These are phyloP conservation scores for Paralagenidium karlingii DNA, from an alignment of 352 stramenopile genomes.

Conservation along the genomic window DNA sequence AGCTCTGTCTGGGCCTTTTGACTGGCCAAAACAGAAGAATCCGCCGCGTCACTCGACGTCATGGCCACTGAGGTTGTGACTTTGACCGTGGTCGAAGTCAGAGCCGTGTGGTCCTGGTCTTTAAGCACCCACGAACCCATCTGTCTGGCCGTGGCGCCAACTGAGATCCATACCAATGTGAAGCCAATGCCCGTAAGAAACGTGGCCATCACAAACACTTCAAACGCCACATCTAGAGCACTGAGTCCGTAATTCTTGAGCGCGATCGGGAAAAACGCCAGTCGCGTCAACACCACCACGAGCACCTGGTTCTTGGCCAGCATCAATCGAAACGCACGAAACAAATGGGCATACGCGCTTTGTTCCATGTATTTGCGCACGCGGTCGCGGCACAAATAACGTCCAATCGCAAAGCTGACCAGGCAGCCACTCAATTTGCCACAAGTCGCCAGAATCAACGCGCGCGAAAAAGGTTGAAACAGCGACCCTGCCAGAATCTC, in stretches of 20 bases:
- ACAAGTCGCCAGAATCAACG: constrained; percentile 33
- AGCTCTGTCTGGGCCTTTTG: too few species aligned
- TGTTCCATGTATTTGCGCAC: constrained; percentile 59
- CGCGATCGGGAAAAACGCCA: constrained; percentile 73
- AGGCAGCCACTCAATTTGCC: constrained; percentile 62
- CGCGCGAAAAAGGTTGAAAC: constrained; percentile 69
- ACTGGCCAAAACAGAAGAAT: too few species aligned
- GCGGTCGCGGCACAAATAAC: constrained; percentile 41
- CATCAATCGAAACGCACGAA: constrained; percentile 52
- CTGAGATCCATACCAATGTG: constrained; percentile 68
- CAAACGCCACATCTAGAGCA: constrained; percentile 55
- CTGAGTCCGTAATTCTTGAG: constrained; percentile 82
- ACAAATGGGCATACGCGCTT: constrained; percentile 52
- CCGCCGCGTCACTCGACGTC: too few species aligned
- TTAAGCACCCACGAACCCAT: too few species aligned
- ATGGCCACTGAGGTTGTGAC: too few species aligned
- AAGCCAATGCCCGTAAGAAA: constrained; percentile 57
- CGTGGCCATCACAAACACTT: constrained; percentile 47
- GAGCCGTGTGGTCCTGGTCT: too few species aligned
- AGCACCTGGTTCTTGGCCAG: constrained; percentile 46
- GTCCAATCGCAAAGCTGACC: constrained; percentile 52
- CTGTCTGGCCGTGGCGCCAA: constrained; percentile 51
- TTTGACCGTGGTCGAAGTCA: too few species aligned
- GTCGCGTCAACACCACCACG: constrained; percentile 66
- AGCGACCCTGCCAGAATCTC: constrained; percentile 67